Percentiles rank a stretch among this genome's conserved stretches.
phyloP scores from a whole-genome alignment of 768 basidiomycete genomes.

The Holtermannia corniformis region DNA sequence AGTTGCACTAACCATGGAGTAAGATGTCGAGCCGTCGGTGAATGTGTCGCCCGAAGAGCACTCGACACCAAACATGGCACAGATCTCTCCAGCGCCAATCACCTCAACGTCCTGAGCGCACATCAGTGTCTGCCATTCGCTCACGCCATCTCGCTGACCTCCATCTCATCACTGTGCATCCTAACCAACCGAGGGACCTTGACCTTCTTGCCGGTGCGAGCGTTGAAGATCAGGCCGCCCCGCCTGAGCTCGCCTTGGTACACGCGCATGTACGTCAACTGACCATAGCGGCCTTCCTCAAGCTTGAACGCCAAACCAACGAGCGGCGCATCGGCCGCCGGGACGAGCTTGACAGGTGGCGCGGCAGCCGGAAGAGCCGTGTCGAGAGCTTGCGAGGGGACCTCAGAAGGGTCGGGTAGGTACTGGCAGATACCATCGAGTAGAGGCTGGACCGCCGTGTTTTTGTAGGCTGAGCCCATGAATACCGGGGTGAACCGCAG shows the following conservation, averaged over 20 bases:
- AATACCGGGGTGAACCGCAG: conserved; percentile 95
- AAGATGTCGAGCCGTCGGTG: conserved; percentile 79
- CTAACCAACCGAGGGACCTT: conserved; percentile 92
- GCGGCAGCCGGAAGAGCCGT: conserved; percentile 49
- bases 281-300: conserved; percentile 93
- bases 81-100: conserved; percentile 96
- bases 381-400: conserved; percentile 70
- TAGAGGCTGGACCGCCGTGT: conserved; percentile 86
- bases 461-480: conserved; percentile 93
- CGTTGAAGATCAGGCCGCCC: conserved; percentile 76
- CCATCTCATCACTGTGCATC: conserved; percentile 99
- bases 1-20: conserved; percentile 67
- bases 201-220: conserved; percentile 89
- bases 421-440: conserved; percentile 94
- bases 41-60: conserved; percentile 98
- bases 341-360: conserved; percentile 63
- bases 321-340: conserved; percentile 75
- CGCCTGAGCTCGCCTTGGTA: conserved; percentile 92
- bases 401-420: conserved; percentile 77
- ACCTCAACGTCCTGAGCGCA: conserved; percentile 70
- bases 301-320: conserved; percentile 96
- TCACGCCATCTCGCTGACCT: conserved; percentile 50
- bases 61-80: conserved; percentile 97
- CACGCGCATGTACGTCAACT: conserved; percentile 95
- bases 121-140: conserved; percentile 3